Evolutionary conservation across 2,329 filamentous ascomycete species (phyloP), one percentile per base, ranked within the genome.

Genomic region (Stagonosporopsis vannaccii): DNA sequence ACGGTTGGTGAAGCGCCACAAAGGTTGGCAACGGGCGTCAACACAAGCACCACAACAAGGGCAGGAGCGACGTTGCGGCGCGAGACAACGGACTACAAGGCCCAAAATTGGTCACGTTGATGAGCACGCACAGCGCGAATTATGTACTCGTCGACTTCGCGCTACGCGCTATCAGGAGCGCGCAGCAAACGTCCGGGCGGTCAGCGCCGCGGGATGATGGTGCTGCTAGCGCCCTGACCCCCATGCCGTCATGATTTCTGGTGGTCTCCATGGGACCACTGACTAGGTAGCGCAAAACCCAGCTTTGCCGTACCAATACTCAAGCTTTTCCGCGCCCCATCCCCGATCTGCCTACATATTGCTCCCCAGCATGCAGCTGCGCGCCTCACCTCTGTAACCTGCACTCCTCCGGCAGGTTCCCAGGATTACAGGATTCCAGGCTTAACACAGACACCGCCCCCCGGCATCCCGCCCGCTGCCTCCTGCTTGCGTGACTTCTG

Each of bases 281-380:
- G 44, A 49, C 49, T 43, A 50, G 52, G 40, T 51, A 43, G 50
- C 20, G 42, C 47, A 49, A 51, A 47, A 40, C 47, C 30, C 33
- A 47, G 50, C 43, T 42, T 48, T 51, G 54, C 50, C 55, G 58
- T 60, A 54, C 56, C 54, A 59, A 59, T 33, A 52, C 45, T 59
- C 52, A 56, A 54, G 56, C 52, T 55, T 59, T 57, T 61, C 44
- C 51, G 37, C 51, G 47, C 54, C 45, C 40, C 56, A 51, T 50
- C 41, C 51, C 56, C 47, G 47, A 52, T 25, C 39, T 46, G 47
- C 51, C 46, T 56, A 51, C 46, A 56, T 56, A 56, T 56, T 51
- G 47, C 47, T 41, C 46, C 20, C 35, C 47, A 56, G 35, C 53
- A 56, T 56, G 53, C 47, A 48, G n/a, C 56, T 54, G 46, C 48